phyloP scores from a whole-genome alignment of 495 filamentous ascomycete species.

The Penicillium cataractarum region DNA sequence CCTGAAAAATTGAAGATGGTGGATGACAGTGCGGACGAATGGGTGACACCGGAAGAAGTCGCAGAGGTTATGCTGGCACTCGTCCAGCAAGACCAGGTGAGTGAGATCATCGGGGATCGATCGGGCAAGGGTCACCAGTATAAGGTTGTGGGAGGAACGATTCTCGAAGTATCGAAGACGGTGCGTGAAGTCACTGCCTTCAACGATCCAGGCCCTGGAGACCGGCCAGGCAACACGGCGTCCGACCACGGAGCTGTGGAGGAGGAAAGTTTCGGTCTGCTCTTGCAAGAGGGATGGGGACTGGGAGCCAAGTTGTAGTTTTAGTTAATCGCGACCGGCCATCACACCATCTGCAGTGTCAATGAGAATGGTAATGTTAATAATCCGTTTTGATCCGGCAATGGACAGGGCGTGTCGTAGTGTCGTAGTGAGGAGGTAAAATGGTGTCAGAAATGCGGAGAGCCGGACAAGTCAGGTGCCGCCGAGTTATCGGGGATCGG shows the following conservation, averaged over 20 bases:
- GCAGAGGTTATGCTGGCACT: slow-evolving; percentile 65
- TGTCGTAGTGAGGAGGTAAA: background rate
- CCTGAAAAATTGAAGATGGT: slow-evolving; percentile 66
- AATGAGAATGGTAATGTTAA: slow-evolving; percentile 16
- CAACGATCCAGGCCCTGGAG: slow-evolving; percentile 61
- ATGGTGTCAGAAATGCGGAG: slow-evolving; percentile 14
- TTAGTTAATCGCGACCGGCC: slow-evolving; percentile 1
- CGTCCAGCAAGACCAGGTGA: slow-evolving; percentile 53
- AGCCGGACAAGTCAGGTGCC: slow-evolving; percentile 20
- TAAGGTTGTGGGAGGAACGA: slow-evolving; percentile 48
- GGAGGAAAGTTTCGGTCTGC: slow-evolving; percentile 50
- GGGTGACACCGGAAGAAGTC: slow-evolving; percentile 68
- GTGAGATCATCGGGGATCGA: slow-evolving; percentile 47
- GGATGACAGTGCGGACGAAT: slow-evolving; percentile 52
- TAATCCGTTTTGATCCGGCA: too few relatives aligned
- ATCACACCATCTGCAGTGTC: slow-evolving; percentile 11
- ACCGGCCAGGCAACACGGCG: slow-evolving; percentile 49
- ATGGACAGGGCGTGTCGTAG: background rate
- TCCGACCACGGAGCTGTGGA: slow-evolving; percentile 42
- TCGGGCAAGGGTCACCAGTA: slow-evolving; percentile 37
- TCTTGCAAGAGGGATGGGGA: slow-evolving; percentile 51
- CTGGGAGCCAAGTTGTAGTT: slow-evolving; percentile 26
- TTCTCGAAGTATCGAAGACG: slow-evolving; percentile 63
- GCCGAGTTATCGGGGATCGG: slow-evolving; percentile 15
- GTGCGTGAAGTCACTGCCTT: slow-evolving; percentile 55